Conservation (phyloP, 2,329 filamentous ascomycete species). For the Venturia oleaginea region DNA sequence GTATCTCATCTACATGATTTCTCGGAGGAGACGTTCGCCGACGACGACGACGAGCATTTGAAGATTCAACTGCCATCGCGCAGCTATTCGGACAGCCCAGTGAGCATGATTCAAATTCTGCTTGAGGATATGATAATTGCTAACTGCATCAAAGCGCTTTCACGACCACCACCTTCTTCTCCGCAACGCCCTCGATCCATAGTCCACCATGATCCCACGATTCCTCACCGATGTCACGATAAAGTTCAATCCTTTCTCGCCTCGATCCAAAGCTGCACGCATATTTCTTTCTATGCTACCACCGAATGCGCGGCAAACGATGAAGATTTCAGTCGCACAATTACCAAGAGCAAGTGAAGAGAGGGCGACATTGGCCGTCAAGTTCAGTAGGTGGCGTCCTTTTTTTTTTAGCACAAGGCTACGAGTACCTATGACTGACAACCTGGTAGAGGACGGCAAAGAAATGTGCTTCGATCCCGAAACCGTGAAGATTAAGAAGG, state of each 20-base stretch:
- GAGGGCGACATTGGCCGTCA: slow-evolving; percentile 61
- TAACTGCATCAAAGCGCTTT: neutral
- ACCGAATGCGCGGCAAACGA: slow-evolving; percentile 62
- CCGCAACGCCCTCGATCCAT: neutral
- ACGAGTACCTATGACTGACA: slow-evolving; percentile 17
- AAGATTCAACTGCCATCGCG: neutral
- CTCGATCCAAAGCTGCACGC: slow-evolving; percentile 69
- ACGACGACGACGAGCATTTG: neutral
- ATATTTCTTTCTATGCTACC: slow-evolving; percentile 82
- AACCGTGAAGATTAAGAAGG: slow-evolving; percentile 73
- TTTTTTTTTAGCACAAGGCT: neutral
- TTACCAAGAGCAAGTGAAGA: slow-evolving; percentile 62
- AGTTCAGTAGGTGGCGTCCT: slow-evolving; percentile 61
- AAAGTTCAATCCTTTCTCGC: slow-evolving; percentile 86
- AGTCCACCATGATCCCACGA: slow-evolving; percentile 63
- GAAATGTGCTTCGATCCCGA: slow-evolving; percentile 75
- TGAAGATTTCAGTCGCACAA: slow-evolving; percentile 70
- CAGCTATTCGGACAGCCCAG: neutral
- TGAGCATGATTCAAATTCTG: no score
- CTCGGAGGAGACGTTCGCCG: neutral
- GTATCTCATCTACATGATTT: neutral
- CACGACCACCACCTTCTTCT: neutral
- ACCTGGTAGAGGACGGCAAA: slow-evolving; percentile 72
- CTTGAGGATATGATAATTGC: no score
- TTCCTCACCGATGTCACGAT: slow-evolving; percentile 79